A percentile compares a stretch with the other conserved stretches of the same genome.
phyloP scores from a whole-genome alignment of 306 rosid genomes.

The Phaseolus lunatus region DNA sequence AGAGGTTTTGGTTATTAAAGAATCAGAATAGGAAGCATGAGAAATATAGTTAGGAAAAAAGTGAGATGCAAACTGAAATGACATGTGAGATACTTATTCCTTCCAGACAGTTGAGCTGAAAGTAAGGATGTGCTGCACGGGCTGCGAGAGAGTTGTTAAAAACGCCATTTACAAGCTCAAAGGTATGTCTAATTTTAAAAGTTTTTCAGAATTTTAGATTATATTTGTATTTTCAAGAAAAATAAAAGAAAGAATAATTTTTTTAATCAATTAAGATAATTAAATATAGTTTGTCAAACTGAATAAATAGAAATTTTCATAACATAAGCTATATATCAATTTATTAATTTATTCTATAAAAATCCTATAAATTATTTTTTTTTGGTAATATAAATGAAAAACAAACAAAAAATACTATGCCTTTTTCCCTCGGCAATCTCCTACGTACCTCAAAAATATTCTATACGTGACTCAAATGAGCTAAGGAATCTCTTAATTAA shows the following conservation, averaged over 20 bases:
- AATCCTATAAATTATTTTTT: neutral
- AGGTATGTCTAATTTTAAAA: slow-evolving; percentile 53
- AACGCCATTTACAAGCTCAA: slow-evolving; percentile 82
- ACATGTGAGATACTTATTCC: slow-evolving; percentile 43
- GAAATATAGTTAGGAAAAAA: neutral
- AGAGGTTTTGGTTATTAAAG: neutral
- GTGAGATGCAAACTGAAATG: slow-evolving; percentile 29
- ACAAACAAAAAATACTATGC: neutral
- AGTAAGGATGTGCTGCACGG: slow-evolving; percentile 97
- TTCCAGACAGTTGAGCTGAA: slow-evolving; percentile 95
- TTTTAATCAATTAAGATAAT: neutral
- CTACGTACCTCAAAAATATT: neutral
- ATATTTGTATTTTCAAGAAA: neutral
- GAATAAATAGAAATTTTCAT: too few relatives aligned
- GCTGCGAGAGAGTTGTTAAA: slow-evolving; percentile 91
- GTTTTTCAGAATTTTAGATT: neutral
- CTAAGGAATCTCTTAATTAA: too few relatives aligned
- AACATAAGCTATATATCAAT: neutral
- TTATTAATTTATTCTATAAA: neutral
- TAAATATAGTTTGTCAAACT: neutral
- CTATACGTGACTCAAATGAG: neutral
- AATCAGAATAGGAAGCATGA: neutral
- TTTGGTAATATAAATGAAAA: too few relatives aligned
- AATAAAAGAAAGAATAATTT: neutral
- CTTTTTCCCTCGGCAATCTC: neutral